Percentiles rank a stretch among this genome's conserved stretches.
Evolutionary conservation across 192 early-diverging fungal species (phyloP).

Genomic region (Podila clonocystis): DNA sequence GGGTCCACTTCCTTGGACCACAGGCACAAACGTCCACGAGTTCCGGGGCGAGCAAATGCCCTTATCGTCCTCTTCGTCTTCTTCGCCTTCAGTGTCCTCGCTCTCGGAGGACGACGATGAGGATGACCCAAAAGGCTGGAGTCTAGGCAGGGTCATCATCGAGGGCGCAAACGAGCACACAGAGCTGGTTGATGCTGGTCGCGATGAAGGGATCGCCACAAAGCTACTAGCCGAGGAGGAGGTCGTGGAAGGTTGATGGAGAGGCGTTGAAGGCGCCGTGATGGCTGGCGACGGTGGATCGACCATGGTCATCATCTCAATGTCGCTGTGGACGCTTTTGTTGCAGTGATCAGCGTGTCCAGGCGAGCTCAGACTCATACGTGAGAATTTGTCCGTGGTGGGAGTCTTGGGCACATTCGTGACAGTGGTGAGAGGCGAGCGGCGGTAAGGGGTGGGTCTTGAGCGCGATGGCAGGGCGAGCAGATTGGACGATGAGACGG

Average conservation of each 20-base stretch:
- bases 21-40: constrained; percentile 23
- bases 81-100: constrained; percentile 18
- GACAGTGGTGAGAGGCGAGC: background rate
- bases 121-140: constrained; percentile 18
- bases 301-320: constrained; percentile 1
- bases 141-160: background rate
- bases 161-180: background rate
- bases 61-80: background rate
- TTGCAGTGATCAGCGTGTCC: background rate
- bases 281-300: background rate
- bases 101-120: constrained; percentile 12
- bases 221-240: constrained; percentile 12
- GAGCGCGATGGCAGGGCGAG: background rate
- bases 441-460: background rate
- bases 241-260: background rate
- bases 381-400: constrained; percentile 19
- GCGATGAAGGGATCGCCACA: constrained; percentile 20
- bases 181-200: constrained; percentile 12
- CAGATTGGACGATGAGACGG: background rate
- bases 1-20: background rate
- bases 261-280: background rate
- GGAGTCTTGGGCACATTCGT: constrained; percentile 32
- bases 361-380: background rate
- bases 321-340: background rate
- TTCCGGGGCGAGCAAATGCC: constrained; percentile 23